Conservation (phyloP, 164 flowering plant genomes). For the Kingdonia uniflora region DNA sequence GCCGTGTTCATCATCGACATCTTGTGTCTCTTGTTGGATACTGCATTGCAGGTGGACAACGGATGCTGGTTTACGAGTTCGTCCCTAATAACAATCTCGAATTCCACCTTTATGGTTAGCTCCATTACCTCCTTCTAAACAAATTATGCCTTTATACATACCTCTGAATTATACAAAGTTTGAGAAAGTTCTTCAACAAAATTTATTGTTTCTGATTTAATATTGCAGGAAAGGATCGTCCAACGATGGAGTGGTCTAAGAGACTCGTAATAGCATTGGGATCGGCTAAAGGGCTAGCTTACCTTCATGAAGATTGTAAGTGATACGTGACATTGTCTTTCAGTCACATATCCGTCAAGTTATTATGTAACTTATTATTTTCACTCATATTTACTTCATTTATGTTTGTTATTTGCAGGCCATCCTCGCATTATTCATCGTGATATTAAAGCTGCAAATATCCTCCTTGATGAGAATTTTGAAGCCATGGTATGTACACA, state of each 20-base stretch:
- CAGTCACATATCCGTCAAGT: neutral
- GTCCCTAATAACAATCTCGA: conserved; percentile 63
- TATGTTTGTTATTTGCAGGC: conserved; percentile 26
- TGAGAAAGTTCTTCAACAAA: neutral
- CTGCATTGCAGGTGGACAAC: conserved; percentile 46
- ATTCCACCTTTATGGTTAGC: conserved; percentile 56
- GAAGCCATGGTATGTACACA: conserved; percentile 52
- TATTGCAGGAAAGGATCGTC: conserved; percentile 45
- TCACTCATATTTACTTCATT: no score
- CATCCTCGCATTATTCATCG: conserved; percentile 71
- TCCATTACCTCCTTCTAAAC: neutral
- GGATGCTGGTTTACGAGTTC: conserved; percentile 74
- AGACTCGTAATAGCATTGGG: conserved; percentile 64
- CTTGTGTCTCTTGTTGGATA: conserved; percentile 80
- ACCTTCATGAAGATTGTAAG: conserved; percentile 81
- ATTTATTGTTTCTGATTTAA: no score
- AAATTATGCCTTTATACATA: no score
- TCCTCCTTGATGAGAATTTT: conserved; percentile 53
- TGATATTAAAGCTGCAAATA: conserved; percentile 68
- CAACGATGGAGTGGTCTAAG: conserved; percentile 51
- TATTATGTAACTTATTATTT: no score
- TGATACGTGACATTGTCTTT: neutral
- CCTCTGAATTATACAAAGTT: no score
- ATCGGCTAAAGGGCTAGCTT: conserved; percentile 78
- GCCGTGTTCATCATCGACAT: conserved; percentile 77